Evolutionary conservation across 2,329 filamentous ascomycete species (phyloP), one percentile per base, ranked within the genome.

Genomic region (Epichloe uncinata): DNA sequence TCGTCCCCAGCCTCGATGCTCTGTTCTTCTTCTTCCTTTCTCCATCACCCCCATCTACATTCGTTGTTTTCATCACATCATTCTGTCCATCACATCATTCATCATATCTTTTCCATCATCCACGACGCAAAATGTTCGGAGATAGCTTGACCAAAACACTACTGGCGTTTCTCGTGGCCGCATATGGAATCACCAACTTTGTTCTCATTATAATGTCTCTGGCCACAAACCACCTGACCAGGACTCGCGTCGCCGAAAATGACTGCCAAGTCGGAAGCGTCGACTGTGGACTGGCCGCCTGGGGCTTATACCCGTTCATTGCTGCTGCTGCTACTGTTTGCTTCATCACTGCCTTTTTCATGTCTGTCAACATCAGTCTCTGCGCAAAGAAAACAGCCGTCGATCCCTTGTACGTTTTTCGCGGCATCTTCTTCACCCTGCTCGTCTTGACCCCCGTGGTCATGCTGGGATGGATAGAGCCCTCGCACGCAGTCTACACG

Each of bases 331-430:
- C 56, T 30, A 33, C 56, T 3, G 46, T 60, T 20, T 48, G 47
- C 40, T 55, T 46, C 42, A 1, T 53, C 41, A 52, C 51, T 6
- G 48, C 52, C 30, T 30, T 41, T 8, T 13, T 56, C 38, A 51
- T 60, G 40, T 36, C 58, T 5, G 4, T 55, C 41, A 50, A 50
- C 22, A 45, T 53, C 34, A n/a, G 54, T 3, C 18, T 40, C 8
- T 55, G 50, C 12, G 35, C 53, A 16, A 45, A 22, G 20, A 50
- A 30, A 15, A 35, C 35, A 35, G 45, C n/a, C 9, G 34, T 48
- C 16, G 50, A 53, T 13, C 49, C 57, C 8, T 40, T 52, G 5
- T 63, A 60, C 44, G 46, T 63, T 50, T 58, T 61, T 20, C 57
- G 54, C 3, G 53, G 59, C 42, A 33, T 58, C n/a, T 48, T 55